Evolutionary conservation across 2,329 filamentous ascomycete genomes (phyloP).

Genomic region (Capronia coronata): DNA sequence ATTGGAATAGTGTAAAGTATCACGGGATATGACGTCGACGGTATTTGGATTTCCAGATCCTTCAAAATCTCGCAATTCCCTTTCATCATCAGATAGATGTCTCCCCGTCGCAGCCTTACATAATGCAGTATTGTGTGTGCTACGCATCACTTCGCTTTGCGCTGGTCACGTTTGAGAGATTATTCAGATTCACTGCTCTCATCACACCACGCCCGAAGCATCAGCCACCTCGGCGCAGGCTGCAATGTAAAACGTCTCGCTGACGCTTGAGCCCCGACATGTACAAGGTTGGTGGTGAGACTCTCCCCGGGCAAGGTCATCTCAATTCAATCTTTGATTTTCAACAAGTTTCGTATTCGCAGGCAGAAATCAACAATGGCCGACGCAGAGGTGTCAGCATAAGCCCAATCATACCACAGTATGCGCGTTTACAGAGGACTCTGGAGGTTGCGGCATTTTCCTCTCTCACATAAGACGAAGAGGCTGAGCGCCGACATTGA

Average conservation of each 20-base stretch:
- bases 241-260: background rate
- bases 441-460: slow-evolving; percentile 1
- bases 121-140: too few species aligned
- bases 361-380: background rate
- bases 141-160: too few species aligned
- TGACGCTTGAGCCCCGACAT: background rate
- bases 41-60: background rate
- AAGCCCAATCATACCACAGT: too few species aligned
- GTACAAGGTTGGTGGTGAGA: background rate
- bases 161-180: too few species aligned
- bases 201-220: too few species aligned
- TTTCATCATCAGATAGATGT: too few species aligned
- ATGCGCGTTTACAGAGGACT: too few species aligned
- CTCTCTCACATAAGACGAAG: background rate
- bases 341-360: background rate
- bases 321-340: background rate
- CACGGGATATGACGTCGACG: slow-evolving; percentile 4
- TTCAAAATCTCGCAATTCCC: too few species aligned
- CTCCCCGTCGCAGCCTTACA: too few species aligned
- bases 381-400: too few species aligned
- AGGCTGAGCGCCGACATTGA: background rate
- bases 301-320: background rate
- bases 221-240: background rate
- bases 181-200: too few species aligned
- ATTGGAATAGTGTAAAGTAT: background rate